Evolutionary conservation across 129 eudicot species (phyloP).

Genomic region (Apium graveolens): DNA sequence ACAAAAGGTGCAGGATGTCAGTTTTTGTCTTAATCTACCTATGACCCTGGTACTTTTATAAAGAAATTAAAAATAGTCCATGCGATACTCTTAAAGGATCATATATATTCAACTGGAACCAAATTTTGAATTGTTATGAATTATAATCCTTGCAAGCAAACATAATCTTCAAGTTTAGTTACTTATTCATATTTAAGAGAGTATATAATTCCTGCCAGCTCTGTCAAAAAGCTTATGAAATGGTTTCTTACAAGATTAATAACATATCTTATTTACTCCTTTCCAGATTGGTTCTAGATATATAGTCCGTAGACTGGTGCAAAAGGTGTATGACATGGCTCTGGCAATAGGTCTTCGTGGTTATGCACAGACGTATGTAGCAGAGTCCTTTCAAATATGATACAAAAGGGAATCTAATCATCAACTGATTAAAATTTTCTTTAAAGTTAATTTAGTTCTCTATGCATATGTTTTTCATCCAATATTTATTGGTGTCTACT

Average conservation of each 20-base stretch:
- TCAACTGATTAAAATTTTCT: too few species aligned
- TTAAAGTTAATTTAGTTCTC: background rate
- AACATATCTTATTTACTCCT: background rate
- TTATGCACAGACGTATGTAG: slow-evolving; percentile 75
- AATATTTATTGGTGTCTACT: background rate
- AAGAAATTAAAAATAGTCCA: background rate
- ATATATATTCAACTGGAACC: background rate
- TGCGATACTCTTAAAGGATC: background rate
- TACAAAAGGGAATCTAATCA: background rate
- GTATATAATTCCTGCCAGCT: background rate
- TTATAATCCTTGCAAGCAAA: background rate
- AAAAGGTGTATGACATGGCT: slow-evolving; percentile 82
- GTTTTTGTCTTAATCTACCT: background rate
- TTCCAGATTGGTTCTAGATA: slow-evolving; percentile 80
- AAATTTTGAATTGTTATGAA: background rate
- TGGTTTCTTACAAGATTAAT: background rate
- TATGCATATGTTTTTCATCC: background rate
- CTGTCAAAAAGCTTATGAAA: background rate
- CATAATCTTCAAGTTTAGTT: background rate
- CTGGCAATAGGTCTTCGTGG: slow-evolving; percentile 80
- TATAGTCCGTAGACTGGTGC: slow-evolving; percentile 64
- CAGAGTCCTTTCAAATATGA: slow-evolving; percentile 5
- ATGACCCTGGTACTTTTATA: background rate
- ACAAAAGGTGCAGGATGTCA: background rate
- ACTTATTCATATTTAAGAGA: background rate